These are phyloP conservation scores for Phytopythium litorale DNA, from an alignment of 352 stramenopile species.

Conservation along the genomic window DNA sequence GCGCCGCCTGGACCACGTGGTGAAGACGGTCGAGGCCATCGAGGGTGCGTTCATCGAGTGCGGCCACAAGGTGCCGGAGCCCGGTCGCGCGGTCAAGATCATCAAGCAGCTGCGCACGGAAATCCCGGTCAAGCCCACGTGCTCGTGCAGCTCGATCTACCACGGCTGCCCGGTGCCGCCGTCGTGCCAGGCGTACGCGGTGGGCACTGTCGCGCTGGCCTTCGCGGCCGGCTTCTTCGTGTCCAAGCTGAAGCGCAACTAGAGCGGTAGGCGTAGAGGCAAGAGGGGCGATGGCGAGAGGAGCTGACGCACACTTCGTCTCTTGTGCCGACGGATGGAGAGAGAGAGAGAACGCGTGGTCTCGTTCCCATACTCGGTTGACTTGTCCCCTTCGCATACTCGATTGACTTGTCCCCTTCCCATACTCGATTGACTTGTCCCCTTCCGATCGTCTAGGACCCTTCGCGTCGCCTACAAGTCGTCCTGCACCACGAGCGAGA, in stretches of 20 bases:
- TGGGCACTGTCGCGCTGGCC: constrained; percentile 49
- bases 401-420: too few species aligned
- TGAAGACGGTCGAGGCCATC: constrained; percentile 73
- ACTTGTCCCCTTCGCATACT: too few species aligned
- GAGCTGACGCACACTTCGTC: neutral
- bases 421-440: too few species aligned
- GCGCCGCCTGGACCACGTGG: constrained; percentile 62
- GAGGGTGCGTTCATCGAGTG: constrained; percentile 70
- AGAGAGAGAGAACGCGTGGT: too few species aligned
- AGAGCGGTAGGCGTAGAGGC: neutral
- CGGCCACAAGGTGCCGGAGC: constrained; percentile 53
- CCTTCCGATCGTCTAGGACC: neutral
- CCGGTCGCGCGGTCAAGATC: constrained; percentile 49
- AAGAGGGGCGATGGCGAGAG: neutral
- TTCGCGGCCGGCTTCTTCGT: constrained; percentile 61
- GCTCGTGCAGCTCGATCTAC: constrained; percentile 34
- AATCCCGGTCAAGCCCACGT: constrained; percentile 50
- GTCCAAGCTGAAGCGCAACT: constrained; percentile 48
- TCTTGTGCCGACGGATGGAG: constrained; percentile 11
- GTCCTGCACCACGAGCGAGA: constrained; percentile 56
- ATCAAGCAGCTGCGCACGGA: constrained; percentile 47
- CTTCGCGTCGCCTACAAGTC: constrained; percentile 3
- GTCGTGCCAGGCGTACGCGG: constrained; percentile 67
- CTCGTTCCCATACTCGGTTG: too few species aligned
- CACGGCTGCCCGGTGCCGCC: constrained; percentile 63